Base-by-base conservation (phyloP, 495 filamentous ascomycete genomes). In the Xylaria acuta region DNA sequence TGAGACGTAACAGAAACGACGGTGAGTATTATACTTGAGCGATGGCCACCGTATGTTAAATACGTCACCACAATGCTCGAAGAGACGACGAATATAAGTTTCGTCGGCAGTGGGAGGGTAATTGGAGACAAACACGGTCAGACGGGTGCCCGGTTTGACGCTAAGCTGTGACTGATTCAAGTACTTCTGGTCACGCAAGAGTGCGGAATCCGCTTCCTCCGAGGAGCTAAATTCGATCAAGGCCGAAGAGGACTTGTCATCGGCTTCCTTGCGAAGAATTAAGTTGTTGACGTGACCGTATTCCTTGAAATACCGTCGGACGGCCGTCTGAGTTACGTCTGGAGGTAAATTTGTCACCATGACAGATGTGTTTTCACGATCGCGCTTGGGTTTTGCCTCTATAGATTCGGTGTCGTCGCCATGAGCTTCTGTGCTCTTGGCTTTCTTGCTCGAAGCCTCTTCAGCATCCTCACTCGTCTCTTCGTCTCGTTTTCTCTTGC, bases 1-100 rank as follows among this genome's bases (percentile, higher is more conserved):
- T 58, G 97, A 92, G 9, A 97, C 86, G 78, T 99, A 99, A 81
- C 94, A 97, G 82, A 99, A 99, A 6, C 95, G 91, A 40, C 96
- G 92, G 75, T 91, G 90, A 7, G 91, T 92, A 74, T 97, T 93
- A 78, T 86, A 94, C 80, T 95, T 95, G 58, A 99, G 88, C 51
- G 92, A 96, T 8, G 96, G 96, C 78, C 95, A 95, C 16, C 96
- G 92, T 65, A 99, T 85, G 76, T 92, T 93, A 66, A 95, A 84
- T 67, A 99, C 90, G 43, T 95, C 89, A 64, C 96, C 95, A 76
- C 87, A 94, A 70, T 88, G 80, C 72, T 88, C 83, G 80, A 98
- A 97, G 27, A 97, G 85, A 67, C 89, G 79, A 60, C 90, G 92
- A 64, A 99, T 89, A 76, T 90, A 96, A 2, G 82, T 78, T 74